phyloP scores from a whole-genome alignment of 345 rosid species.

The Brassica incana region DNA sequence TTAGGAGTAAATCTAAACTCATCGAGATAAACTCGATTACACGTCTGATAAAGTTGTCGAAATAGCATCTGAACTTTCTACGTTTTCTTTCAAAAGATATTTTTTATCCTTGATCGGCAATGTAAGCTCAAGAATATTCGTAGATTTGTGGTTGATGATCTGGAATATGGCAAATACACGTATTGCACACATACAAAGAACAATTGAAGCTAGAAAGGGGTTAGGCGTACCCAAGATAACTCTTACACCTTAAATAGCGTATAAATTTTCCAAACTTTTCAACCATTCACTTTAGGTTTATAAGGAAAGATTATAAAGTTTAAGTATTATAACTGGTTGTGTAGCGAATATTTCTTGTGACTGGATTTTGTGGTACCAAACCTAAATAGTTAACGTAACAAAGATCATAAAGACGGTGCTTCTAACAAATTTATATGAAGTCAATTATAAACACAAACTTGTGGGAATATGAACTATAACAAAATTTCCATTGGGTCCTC shows the following conservation, averaged over 20 bases:
- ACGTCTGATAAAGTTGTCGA: slow-evolving; percentile 8
- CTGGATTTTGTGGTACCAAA: too few species aligned
- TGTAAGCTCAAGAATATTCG: background rate
- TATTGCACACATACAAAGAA: background rate
- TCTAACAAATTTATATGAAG: background rate
- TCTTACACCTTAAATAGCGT: too few species aligned
- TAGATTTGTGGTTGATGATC: background rate
- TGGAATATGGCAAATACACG: background rate
- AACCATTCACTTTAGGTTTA: background rate
- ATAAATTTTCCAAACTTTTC: background rate
- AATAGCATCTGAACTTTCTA: background rate
- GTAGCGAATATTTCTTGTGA: too few species aligned
- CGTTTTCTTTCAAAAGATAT: background rate
- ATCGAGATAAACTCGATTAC: slow-evolving; percentile 18
- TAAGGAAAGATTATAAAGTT: too few species aligned
- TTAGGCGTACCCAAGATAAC: background rate
- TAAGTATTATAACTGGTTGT: too few species aligned
- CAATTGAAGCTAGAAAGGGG: background rate
- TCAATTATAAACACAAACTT: background rate
- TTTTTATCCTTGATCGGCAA: background rate
- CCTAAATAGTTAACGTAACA: too few species aligned
- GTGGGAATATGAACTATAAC: background rate
- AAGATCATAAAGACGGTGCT: too few species aligned
- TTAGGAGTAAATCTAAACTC: background rate
- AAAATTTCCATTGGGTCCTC: background rate